phyloP scores from a whole-genome alignment of 2,329 filamentous ascomycete species.

The Cladosporium phlei region DNA sequence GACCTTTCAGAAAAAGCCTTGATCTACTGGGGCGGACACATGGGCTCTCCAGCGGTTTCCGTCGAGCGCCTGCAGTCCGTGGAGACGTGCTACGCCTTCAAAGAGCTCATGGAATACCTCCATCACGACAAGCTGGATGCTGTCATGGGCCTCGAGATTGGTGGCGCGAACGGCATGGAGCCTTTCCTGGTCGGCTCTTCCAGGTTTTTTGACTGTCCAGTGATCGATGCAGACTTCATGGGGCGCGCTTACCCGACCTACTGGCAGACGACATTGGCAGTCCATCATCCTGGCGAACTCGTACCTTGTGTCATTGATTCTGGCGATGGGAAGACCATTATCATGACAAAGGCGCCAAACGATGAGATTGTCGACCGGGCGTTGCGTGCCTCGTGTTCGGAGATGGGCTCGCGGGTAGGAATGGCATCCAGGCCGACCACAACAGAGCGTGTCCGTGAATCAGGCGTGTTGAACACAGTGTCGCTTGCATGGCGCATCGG shows the following conservation, averaged over 20 bases:
- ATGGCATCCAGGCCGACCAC: conserved; percentile 39
- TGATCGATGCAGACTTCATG: conserved; percentile 45
- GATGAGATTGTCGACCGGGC: conserved; percentile 42
- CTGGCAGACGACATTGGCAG: conserved; percentile 44
- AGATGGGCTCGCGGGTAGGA: conserved; percentile 41
- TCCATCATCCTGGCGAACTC: conserved; percentile 37
- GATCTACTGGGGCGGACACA: conserved; percentile 54
- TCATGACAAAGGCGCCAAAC: conserved; percentile 40
- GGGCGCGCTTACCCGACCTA: conserved; percentile 44
- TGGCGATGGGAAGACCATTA: conserved; percentile 41
- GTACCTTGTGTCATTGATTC: conserved; percentile 45
- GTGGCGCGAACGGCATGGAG: conserved; percentile 61
- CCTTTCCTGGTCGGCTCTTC: conserved; percentile 54
- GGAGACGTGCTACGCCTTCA: conserved; percentile 42
- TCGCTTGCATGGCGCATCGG: conserved; percentile 52
- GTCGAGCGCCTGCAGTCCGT: conserved; percentile 58
- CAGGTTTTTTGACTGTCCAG: conserved; percentile 43
- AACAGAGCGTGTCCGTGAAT: conserved; percentile 33
- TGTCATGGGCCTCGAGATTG: conserved; percentile 61
- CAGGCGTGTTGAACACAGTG: conserved; percentile 38
- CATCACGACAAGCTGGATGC: conserved; percentile 45
- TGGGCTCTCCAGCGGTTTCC: conserved; percentile 56
- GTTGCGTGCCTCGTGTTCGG: conserved; percentile 33
- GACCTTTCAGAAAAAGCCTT: conserved; percentile 49
- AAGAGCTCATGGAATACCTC: conserved; percentile 50